Evolutionary conservation across 202 grass and related monocot genomes (phyloP), one percentile per base, ranked within the genome.

Genomic region (Thinopyrum obtusiflorum): DNA sequence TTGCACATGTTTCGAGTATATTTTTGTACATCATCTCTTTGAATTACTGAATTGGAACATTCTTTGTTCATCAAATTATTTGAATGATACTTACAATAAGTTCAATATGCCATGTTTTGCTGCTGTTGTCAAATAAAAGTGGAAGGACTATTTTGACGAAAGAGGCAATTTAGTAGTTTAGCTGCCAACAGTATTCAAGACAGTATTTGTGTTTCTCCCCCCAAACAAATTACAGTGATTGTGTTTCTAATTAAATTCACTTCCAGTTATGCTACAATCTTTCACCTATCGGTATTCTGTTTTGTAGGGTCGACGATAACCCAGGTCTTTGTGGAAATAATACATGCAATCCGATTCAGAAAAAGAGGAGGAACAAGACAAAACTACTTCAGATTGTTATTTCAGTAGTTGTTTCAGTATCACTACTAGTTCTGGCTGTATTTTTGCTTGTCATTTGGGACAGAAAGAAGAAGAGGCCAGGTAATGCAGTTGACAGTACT

Each of bases 251-350:
- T 42, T 79, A 27, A 79, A 23, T 64, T 79, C 14, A 63, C 36
- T 64, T 79, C 13, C 8, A 28, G 64, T 2, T 79, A 42, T 1
- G 24, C 15, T 79, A 6, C n/a, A 17, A 78, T 40, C 10, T 63
- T 62, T 74, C 4, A 79, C 59, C 21, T 24, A 64, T 15, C 12
- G 1, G 15, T 21, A 36, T 53, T 66, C 13, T 76, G 61, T 84
- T 66, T 26, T 3, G 17, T 35, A 84, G 82, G 70, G 9, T 51
- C 2, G 61, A 15, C 57, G 26, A 84, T 65, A 84, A 84, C 23
- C 40, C 71, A 20, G 53, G 75, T 31, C 71, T 84, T 18, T 76
- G 70, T 62, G 40, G 12, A 25, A 36, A 51, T 66, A 40, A 47
- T 64, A 55, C 61, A 1, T 84, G 82, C 73, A 11, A 27, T 9